Evolutionary conservation across 2,329 filamentous ascomycete genomes (phyloP), one percentile per base, ranked within the genome.

Genomic region (Scedosporium aurantiacum): DNA sequence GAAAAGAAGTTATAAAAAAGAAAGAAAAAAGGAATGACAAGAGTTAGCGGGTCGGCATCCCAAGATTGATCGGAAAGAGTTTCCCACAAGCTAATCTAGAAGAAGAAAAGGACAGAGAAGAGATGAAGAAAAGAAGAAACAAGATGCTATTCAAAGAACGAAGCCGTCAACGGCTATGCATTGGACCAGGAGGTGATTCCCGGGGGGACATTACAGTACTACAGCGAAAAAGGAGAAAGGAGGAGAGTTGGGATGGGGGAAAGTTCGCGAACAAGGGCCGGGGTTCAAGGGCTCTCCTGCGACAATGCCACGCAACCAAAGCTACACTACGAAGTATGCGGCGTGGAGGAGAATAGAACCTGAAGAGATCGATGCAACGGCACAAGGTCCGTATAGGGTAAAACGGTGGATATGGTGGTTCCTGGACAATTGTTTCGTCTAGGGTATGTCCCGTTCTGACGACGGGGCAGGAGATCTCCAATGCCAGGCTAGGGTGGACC

Each of bases 41-140:
- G 14, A 55, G 50, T 61, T 58, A 58, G 50, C 54, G 56, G 60
- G 57, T 58, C 40, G 63, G 40, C 54, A 58, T 55, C 28, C 47
- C 58, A 57, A 64, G 60, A 60, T 47, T 61, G 66, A 61, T 27
- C 32, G 40, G 37, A 32, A 25, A 40, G 28, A 41, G 8, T 47
- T 28, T 27, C 25, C 41, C 37, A 27, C 37, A 16, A 43, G 37
- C 45, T 21, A 56, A 60, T 60, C 56, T 60, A 67, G 62, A 54
- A 64, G 67, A 62, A 66, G 52, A 63, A 60, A 60, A 47, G 23
- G 59, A 63, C 60, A 62, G 61, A 57, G 63, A 55, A 61, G 62
- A 47, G 61, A 64, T 40, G 50, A 64, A 57, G 45, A 64, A 64
- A 62, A 64, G 60, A 64, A 61, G 40, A 56, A 18, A 32, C 32